phyloP scores from a whole-genome alignment of 768 basidiomycete genomes.

The Pleurotus eryngii region DNA sequence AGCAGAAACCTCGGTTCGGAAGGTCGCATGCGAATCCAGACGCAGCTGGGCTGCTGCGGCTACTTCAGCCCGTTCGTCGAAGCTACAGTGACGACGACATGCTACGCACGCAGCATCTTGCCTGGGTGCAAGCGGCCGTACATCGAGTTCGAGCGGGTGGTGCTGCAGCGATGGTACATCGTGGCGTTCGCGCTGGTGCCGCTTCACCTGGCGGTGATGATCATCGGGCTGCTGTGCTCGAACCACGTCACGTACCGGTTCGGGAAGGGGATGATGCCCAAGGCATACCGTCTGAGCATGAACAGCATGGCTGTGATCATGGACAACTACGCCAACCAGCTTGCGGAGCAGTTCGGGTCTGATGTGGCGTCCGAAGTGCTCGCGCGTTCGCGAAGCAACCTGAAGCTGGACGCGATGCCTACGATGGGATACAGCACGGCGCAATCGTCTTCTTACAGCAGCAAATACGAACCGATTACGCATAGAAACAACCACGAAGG shows the following conservation, averaged over 20 bases:
- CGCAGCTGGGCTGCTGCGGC: slow-evolving; percentile 75
- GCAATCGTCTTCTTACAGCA: slow-evolving; percentile 1
- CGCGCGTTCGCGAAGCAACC: slow-evolving; percentile 52
- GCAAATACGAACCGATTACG: slow-evolving; percentile 6
- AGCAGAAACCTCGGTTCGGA: slow-evolving; percentile 53
- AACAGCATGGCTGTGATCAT: slow-evolving; percentile 78
- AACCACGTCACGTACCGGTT: slow-evolving; percentile 87
- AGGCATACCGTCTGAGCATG: slow-evolving; percentile 73
- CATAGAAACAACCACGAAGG: not conserved
- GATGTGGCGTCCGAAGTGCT: slow-evolving; percentile 60
- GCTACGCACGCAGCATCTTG: slow-evolving; percentile 67
- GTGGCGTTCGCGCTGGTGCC: slow-evolving; percentile 66
- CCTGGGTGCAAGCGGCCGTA: slow-evolving; percentile 74
- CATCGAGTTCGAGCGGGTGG: slow-evolving; percentile 50
- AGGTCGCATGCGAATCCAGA: slow-evolving; percentile 68
- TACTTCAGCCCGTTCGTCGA: slow-evolving; percentile 80
- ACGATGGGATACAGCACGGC: slow-evolving; percentile 19
- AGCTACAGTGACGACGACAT: slow-evolving; percentile 70
- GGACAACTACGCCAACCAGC: slow-evolving; percentile 79
- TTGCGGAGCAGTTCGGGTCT: slow-evolving; percentile 64
- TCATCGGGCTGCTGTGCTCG: slow-evolving; percentile 64
- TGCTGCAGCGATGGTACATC: slow-evolving; percentile 64
- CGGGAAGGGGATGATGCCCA: slow-evolving; percentile 86
- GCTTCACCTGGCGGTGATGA: slow-evolving; percentile 59
- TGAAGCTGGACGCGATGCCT: slow-evolving; percentile 33